Evolutionary conservation across 768 basidiomycete species (phyloP).

Genomic region (Serendipita sp.): DNA sequence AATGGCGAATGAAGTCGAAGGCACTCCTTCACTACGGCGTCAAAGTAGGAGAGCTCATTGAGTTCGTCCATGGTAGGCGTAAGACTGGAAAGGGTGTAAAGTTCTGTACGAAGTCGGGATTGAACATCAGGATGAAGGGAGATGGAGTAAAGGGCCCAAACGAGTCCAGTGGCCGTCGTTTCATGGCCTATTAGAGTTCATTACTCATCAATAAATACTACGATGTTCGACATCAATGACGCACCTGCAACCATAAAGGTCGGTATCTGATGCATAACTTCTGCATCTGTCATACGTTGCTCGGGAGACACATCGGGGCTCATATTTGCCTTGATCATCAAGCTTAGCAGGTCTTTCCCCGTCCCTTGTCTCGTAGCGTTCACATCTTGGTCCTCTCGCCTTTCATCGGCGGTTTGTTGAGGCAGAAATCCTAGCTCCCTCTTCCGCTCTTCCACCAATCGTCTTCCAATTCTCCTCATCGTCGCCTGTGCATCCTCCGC

Average conservation of each 20-base stretch:
- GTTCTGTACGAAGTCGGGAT: conserved; percentile 41
- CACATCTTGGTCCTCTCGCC: conserved; percentile 4
- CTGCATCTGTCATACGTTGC: conserved; percentile 44
- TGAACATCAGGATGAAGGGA: conserved; percentile 34
- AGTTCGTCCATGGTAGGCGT: conserved; percentile 57
- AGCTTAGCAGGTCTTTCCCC: conserved; percentile 41
- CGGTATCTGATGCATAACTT: conserved; percentile 44
- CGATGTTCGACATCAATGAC: conserved; percentile 27
- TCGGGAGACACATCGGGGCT: conserved; percentile 39
- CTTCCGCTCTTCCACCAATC: conserved; percentile 21
- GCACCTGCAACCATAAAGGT: conserved; percentile 48
- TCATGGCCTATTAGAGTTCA: conserved; percentile 14
- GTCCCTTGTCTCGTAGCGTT: not conserved
- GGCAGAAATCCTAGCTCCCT: conserved; percentile 11
- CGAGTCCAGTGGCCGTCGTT: conserved; percentile 23
- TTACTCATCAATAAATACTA: not conserved
- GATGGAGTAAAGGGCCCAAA: conserved; percentile 47
- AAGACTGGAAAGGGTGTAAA: conserved; percentile 34
- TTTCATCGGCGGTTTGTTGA: not conserved
- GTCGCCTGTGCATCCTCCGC: not conserved
- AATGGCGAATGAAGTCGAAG: conserved; percentile 36
- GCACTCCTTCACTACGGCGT: conserved; percentile 44
- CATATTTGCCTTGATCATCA: conserved; percentile 50
- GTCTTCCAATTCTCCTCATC: not conserved
- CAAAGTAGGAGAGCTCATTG: conserved; percentile 52